Evolutionary conservation across 352 stramenopile species (phyloP).

Genomic region (Phytophthora uliginosa): DNA sequence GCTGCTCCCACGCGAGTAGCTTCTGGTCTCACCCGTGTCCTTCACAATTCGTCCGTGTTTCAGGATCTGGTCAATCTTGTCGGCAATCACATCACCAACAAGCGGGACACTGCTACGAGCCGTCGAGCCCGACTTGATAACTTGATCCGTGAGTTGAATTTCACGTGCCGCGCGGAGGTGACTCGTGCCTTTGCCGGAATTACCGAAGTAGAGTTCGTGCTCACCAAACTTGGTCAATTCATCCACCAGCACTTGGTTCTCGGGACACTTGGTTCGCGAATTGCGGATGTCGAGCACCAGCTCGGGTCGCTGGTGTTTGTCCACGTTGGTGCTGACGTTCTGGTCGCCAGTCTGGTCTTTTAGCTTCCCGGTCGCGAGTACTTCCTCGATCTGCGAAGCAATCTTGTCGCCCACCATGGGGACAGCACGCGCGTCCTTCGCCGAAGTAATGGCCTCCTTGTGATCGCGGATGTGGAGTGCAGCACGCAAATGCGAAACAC

Average conservation of each 20-base stretch:
- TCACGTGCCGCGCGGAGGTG: constrained; percentile 73
- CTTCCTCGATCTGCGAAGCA: constrained; percentile 66
- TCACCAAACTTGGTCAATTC: constrained; percentile 75
- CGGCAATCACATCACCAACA: constrained; percentile 75
- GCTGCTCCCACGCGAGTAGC: constrained; percentile 44
- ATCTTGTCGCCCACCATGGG: constrained; percentile 70
- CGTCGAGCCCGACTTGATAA: constrained; percentile 61
- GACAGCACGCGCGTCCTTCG: constrained; percentile 47
- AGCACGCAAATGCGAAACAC: constrained; percentile 72
- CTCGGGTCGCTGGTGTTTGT: constrained; percentile 44
- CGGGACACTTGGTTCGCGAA: constrained; percentile 48
- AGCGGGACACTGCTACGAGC: constrained; percentile 57
- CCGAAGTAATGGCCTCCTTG: constrained; percentile 57
- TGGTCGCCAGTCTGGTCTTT: constrained; percentile 51
- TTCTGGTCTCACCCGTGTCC: constrained; percentile 39
- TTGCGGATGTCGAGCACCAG: constrained; percentile 65
- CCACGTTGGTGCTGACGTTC: constrained; percentile 62
- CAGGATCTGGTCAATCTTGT: constrained; percentile 87
- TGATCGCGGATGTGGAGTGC: constrained; percentile 70
- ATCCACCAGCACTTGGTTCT: constrained; percentile 79
- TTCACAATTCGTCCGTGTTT: constrained; percentile 71
- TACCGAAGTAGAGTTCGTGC: constrained; percentile 78
- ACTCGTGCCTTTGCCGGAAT: constrained; percentile 73
- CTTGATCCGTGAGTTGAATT: constrained; percentile 60
- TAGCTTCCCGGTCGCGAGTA: constrained; percentile 63